phyloP scores from a whole-genome alignment of 2,329 filamentous ascomycete species.

The Didymella keratinophila region DNA sequence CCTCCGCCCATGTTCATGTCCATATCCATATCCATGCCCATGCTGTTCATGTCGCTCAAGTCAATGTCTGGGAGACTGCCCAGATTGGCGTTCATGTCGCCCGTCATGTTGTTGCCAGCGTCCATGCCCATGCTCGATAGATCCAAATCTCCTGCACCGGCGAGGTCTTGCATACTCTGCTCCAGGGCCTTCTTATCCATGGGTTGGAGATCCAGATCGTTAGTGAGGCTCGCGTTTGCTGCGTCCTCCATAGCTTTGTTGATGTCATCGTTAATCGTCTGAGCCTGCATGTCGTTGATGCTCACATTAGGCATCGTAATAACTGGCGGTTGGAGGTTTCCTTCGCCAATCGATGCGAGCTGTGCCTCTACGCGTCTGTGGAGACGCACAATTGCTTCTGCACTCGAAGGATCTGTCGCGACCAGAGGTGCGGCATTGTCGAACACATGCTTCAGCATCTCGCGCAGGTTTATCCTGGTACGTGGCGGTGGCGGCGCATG shows the following conservation, averaged over 20 bases:
- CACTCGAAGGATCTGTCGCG: conserved; percentile 63
- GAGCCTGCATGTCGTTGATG: conserved; percentile 38
- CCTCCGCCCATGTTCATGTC: conserved; percentile 39
- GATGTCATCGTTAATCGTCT: conserved; percentile 41
- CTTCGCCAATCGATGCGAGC: conserved; percentile 51
- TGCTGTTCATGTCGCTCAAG: conserved; percentile 41
- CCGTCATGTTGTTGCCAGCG: conserved; percentile 29
- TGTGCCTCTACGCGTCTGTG: conserved; percentile 72
- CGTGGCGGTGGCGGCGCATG: conserved; percentile 37
- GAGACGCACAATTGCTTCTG: conserved; percentile 69
- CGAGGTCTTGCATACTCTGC: conserved; percentile 43
- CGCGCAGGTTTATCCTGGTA: conserved; percentile 64
- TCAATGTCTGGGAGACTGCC: conserved; percentile 40
- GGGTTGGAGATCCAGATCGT: conserved; percentile 40
- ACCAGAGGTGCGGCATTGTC: conserved; percentile 66
- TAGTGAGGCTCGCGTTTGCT: conserved; percentile 42
- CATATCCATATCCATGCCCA: conserved; percentile 42
- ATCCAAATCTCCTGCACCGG: conserved; percentile 38
- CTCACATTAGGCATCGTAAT: conserved; percentile 41
- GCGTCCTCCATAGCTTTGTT: conserved; percentile 50
- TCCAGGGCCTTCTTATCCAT: conserved; percentile 47
- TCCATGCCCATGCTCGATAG: conserved; percentile 44
- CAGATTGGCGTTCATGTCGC: conserved; percentile 31
- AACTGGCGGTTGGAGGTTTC: conserved; percentile 33
- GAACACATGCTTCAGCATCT: conserved; percentile 65